Evolutionary conservation across 2,329 filamentous ascomycete species (phyloP).

Genomic region (Fusarium liriodendri): DNA sequence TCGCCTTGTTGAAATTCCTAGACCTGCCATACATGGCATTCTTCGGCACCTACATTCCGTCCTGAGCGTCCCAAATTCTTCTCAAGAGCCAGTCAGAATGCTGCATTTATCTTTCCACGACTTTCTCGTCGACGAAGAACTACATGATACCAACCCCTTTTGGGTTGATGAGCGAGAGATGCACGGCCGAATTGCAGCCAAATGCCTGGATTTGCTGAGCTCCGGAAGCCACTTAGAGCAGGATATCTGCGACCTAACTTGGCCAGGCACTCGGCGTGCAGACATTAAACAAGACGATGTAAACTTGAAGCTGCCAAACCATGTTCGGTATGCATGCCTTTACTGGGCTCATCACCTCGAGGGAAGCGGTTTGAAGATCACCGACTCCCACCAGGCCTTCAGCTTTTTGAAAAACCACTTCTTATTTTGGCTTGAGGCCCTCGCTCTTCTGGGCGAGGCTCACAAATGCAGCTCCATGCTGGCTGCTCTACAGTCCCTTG

Average conservation of each 20-base stretch:
- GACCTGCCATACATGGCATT: constrained; percentile 20
- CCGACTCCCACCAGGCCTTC: background rate
- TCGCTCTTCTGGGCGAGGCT: background rate
- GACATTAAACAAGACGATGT: background rate
- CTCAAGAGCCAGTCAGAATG: background rate
- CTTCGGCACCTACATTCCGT: constrained; percentile 36
- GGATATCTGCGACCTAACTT: constrained; percentile 7
- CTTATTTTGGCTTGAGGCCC: background rate
- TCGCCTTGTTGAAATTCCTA: background rate
- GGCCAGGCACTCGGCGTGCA: background rate
- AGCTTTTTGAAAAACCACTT: background rate
- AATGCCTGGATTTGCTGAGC: background rate
- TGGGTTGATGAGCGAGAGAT: constrained; percentile 50
- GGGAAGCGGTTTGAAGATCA: background rate
- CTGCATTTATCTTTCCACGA: constrained; percentile 51
- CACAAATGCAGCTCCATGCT: background rate
- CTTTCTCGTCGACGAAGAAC: constrained; percentile 49
- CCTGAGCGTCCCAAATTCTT: background rate
- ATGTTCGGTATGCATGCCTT: constrained; percentile 54
- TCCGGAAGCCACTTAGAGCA: background rate
- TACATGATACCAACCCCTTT: constrained; percentile 45
- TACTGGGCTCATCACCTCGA: constrained; percentile 47
- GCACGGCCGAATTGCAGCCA: constrained; percentile 46
- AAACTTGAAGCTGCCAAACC: constrained; percentile 6
- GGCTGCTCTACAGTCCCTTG: background rate